Evolutionary conservation across 805 yeast genomes (phyloP), one percentile per base, ranked within the genome.

Genomic region (Zygosaccharomyces kombuchaensis): DNA sequence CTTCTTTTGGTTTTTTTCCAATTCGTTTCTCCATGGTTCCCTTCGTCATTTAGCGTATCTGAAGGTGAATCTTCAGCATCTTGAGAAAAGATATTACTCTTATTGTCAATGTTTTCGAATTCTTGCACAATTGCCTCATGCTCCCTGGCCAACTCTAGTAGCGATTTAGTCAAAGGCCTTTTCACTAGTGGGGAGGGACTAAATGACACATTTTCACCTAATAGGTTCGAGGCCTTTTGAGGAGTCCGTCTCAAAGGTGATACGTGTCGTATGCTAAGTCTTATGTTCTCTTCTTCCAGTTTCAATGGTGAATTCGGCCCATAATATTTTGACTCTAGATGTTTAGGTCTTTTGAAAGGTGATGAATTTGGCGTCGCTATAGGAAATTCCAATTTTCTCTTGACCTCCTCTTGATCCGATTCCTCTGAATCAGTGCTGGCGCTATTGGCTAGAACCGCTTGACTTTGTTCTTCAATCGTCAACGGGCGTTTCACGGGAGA

Each of bases 201-300:
- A 25, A 48, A 55, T 9, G 50, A 41, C 4, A 36, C 39, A 22
- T 29, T 29, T 13, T 40, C 35, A 14, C 9, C 32, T 8, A 36
- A 29, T 12, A 12, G 40, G n/a, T 34, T 22, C 31, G 27, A 6
- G 25, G 34, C 38, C 36, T 49, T 49, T 23, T 35, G 44, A 6
- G 59, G 58, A 6, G 59, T 51, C 10, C 40, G 45, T 25, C 38
- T 43, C 12, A 42, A 34, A 13, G 53, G 50, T 19, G 51, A 48
- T 8, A 23, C 44, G n/a, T 37, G 43, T n/a, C 13, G 31, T 36
- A 63, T 61, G 44, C 69, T 61, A 42, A 70, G 63, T 12, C 65
- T 68, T 7, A 60, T 40, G 57, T 68, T 45, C 48, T 64, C 53
- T 67, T 68, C 50, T 66, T 67, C 51, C 65, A 60, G 30, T 58